Conservation (phyloP, 768 basidiomycete genomes). For the Pulveroboletus sp. region DNA sequence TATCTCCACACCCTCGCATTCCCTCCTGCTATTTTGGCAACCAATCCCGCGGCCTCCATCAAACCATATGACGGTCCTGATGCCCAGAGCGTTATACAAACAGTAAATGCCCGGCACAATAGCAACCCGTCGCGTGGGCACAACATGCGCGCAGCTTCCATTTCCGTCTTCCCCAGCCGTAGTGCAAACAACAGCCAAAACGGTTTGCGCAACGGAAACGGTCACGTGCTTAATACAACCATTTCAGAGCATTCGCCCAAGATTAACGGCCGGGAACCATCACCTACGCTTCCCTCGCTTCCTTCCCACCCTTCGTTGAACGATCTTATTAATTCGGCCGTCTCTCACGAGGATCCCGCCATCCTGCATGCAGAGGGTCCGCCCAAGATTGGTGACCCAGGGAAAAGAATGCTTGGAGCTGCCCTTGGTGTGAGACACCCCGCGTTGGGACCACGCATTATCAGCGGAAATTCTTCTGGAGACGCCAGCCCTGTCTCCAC, state of each 20-base stretch:
- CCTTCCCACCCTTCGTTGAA: constrained; percentile 84
- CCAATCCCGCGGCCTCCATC: constrained; percentile 58
- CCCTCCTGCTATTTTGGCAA: constrained; percentile 65
- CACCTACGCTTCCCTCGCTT: constrained; percentile 75
- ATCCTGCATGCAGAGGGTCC: constrained; percentile 51
- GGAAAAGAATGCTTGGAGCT: constrained; percentile 84
- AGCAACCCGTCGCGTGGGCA: constrained; percentile 66
- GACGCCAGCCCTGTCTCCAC: constrained; percentile 27
- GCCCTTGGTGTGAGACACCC: constrained; percentile 84
- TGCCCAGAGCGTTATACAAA: constrained; percentile 80
- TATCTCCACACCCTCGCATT: constrained; percentile 88
- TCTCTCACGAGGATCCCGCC: constrained; percentile 59
- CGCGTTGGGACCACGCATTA: constrained; percentile 56
- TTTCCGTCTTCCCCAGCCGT: constrained; percentile 60
- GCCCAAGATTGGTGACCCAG: constrained; percentile 85
- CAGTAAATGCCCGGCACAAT: constrained; percentile 69
- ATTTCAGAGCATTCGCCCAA: constrained; percentile 50
- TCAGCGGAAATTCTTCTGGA: constrained; percentile 39
- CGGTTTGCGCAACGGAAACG: constrained; percentile 27
- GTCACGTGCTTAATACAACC: constrained; percentile 37
- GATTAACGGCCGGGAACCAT: constrained; percentile 60
- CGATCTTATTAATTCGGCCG: constrained; percentile 73
- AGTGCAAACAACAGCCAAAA: constrained; percentile 38
- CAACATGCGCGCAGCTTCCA: constrained; percentile 63
- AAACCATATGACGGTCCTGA: constrained; percentile 94